phyloP scores from a whole-genome alignment of 106 monocot genomes.

The Gastrodia elata region DNA sequence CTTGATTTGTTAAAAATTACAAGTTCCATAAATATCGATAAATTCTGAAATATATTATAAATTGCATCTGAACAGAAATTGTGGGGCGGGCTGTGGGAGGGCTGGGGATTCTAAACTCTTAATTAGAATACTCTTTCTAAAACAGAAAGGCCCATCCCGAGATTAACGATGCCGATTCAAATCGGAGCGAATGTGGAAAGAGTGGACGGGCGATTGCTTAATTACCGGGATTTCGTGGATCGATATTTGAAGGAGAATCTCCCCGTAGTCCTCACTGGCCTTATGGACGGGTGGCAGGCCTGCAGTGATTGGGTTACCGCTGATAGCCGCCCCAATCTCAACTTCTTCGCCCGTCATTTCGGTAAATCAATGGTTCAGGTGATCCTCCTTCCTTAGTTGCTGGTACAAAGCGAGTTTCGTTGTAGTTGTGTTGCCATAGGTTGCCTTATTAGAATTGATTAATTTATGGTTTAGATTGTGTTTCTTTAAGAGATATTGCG shows the following conservation, averaged over 20 bases:
- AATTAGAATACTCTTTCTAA: too few relatives aligned
- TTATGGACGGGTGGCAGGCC: conserved; percentile 67
- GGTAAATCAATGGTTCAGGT: conserved; percentile 57
- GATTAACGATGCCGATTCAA: conserved; percentile 13
- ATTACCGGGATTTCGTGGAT: conserved; percentile 53
- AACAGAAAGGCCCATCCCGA: too few relatives aligned
- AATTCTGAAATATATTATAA: too few relatives aligned
- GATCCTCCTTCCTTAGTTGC: neutral
- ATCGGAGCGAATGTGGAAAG: conserved; percentile 57
- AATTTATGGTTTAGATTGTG: neutral
- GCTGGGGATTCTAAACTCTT: too few relatives aligned
- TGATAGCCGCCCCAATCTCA: conserved; percentile 54
- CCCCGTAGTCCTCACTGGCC: conserved; percentile 83
- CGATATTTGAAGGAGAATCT: conserved; percentile 53
- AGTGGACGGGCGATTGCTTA: conserved; percentile 52
- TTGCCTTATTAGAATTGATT: neutral
- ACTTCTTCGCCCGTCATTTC: conserved; percentile 55
- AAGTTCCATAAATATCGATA: too few relatives aligned
- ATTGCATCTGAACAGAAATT: too few relatives aligned
- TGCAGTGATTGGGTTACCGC: conserved; percentile 62
- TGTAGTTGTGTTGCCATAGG: neutral
- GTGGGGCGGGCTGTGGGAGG: too few relatives aligned
- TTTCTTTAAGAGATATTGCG: too few relatives aligned
- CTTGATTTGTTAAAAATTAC: too few relatives aligned
- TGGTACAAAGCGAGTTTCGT: neutral